Evolutionary conservation across 2,329 filamentous ascomycete genomes (phyloP).

Genomic region (Dothistroma pini): DNA sequence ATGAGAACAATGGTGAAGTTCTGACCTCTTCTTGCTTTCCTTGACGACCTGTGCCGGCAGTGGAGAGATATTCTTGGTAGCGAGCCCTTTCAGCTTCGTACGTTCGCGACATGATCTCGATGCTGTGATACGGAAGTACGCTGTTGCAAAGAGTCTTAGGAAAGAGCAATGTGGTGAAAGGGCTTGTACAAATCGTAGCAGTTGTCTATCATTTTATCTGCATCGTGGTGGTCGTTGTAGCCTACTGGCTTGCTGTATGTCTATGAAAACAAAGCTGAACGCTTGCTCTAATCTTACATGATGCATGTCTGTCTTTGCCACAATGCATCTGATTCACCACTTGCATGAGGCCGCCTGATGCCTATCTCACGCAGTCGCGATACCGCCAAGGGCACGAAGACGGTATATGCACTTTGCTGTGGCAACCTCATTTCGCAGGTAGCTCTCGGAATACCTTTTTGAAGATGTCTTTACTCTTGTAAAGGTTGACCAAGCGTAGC

Average conservation of each 20-base stretch:
- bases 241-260: not conserved
- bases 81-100: conserved; percentile 7
- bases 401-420: not conserved
- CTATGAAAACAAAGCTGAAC: not conserved
- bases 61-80: conserved; percentile 6
- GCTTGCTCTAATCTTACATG: not conserved
- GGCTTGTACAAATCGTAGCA: not conserved
- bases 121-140: not conserved
- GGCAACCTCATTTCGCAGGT: conserved; percentile 24
- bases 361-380: not conserved
- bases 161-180: not conserved
- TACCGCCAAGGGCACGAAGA: not conserved
- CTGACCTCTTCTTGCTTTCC: conserved; percentile 3
- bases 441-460: conserved; percentile 65
- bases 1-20: conserved; percentile 26
- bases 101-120: not conserved
- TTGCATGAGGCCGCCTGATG: too few species aligned
- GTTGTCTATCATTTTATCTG: not conserved
- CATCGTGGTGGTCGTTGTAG: not conserved
- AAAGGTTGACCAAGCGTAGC: conserved; percentile 79
- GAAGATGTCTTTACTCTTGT: conserved; percentile 91
- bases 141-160: not conserved
- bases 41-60: not conserved
- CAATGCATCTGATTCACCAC: not conserved
- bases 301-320: not conserved